Base-by-base conservation (phyloP, 2,329 filamentous ascomycete genomes). In the Curvularia sp. region DNA sequence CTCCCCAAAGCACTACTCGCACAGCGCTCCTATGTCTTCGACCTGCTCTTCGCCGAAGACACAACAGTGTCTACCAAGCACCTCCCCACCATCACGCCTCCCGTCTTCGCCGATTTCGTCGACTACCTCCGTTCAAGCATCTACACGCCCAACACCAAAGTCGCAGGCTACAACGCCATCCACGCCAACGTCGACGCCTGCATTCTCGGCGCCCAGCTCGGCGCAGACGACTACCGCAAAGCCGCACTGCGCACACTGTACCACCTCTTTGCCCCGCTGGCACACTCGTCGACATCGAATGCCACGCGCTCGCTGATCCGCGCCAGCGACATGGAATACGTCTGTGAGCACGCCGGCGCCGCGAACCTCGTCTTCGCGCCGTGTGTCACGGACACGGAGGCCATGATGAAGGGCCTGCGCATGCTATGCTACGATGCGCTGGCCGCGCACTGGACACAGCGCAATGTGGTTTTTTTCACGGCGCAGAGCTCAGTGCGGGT, bases 351-450 rank as follows among this genome's bases (percentile, higher is more conserved):
- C 5, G 38, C 55, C 13, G 32, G 36, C 13, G 48, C 42, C 3
- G 43, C 18, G n/a, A 42, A 19, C 5, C 49, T 53, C 5, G 21
- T 28, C 25, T 42, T 42, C 21, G 10, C 27, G 2, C 21, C 23
- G 1, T 43, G 10, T 3, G n/a, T 42, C n/a, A 9, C 28, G 0
- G 41, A 59, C 28, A 49, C 43, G 3, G 36, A 18, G 3, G 39
- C 18, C 7, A 13, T 28, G 5, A 46, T 32, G 38, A 28, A 6
- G 38, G 39, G 49, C 0, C 46, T 69, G 9, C 50, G 61, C 7
- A 28, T 34, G 6, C 32, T 70, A n/a, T 57, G 68, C 41, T 64
- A 65, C 42, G 65, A 70, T 27, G 61, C 61, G 0, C 53, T 68
- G 2, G 59, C 56, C 4, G 55, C 49, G 4, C 65, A 68, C 46